Base-by-base conservation (phyloP, 495 filamentous ascomycete genomes). In the Staphylotrichum longicolle region DNA sequence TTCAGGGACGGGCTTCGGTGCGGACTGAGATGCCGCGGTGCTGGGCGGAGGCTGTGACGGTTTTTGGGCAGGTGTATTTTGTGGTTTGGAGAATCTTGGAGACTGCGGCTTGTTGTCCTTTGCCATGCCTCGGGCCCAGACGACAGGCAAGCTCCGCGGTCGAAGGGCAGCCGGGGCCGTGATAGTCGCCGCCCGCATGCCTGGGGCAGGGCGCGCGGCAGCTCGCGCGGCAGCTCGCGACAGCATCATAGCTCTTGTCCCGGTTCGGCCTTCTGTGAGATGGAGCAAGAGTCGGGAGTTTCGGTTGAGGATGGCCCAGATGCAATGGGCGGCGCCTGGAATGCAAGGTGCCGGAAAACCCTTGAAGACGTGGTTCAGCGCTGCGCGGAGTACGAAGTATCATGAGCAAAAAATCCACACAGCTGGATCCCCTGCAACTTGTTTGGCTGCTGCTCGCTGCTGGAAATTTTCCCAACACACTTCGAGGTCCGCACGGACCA, bases 81-180 rank as follows among this genome's bases (percentile, higher is more conserved):
- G 67, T 9, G 63, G 61, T 10, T 44, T 64, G 50, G 55, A 15
- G 56, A 72, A 74, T 60, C 71, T 60, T 10, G 68, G 42, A 12
- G 32, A 10, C n/a, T 57, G 63, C 12, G 62, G 58, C 40, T 69
- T 70, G 62, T 68, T 71, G 59, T 72, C 63, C 15, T 74, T 71
- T 30, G 76, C 73, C 75, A 80, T 76, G 45, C 76, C 70, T 53
- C 77, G 74, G 15, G 58, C 55, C 75, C 73, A 79, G 65, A 75
- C 58, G 33, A 66, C 58, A 10, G 66, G 68, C n/a, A 65, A 53
- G 55, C 33, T 44, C 42, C 44, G 66, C 30, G 68, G 59, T n/a
- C 64, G 54, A 49, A 69, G 44, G 57, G 68, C 50, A 45, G 68
- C 49, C 47, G 72, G 63, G 41, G 66, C 66, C 32, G 71, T 64